Base-by-base conservation (phyloP, 805 yeast genomes). In the Clavispora asparagi region DNA sequence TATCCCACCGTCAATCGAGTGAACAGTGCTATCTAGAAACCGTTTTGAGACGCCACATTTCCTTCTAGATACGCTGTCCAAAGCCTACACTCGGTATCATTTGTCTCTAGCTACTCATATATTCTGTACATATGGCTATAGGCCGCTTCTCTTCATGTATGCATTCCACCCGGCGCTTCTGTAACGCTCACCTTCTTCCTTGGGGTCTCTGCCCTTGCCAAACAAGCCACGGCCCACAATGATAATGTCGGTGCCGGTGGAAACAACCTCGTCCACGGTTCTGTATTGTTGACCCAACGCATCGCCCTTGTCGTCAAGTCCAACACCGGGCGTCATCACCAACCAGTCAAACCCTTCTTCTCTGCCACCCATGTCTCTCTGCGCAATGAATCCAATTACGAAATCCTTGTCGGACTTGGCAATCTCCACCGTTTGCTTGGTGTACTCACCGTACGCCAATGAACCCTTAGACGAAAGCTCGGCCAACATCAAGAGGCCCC, bases 191-290 rank as follows among this genome's bases (percentile, higher is more conserved):
- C 96, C 95, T 68, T 94, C 97, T 12, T 72, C 85, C 1, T 73
- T 74, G 7, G 97, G 96, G 62, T 92, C 95, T 69, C 98, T 83
- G 17, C 95, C 97, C 59, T 89, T 87, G 12, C 94, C 98, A 63
- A 87, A 90, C 46, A 94, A 74, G 0, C 99, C 99, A 68, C 99
- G 81, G 10, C 99, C 99, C n/a, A 94, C 99, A 63, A 94, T 94
- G 48, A 94, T 91, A 43, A 94, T 79, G 64, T 94, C 99, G 2
- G 95, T 78, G n/a, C 98, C 98, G 1, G 85, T 80, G 12, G 78
- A 61, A 11, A 92, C 74, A 23, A 90, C 99, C 49, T 86, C 88
- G 52, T 80, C 81, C 4, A 92, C 98, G 6, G 97, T 82, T 65
- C 99, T 79, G 67, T 94, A 94, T 68, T 94, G 98, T 67, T 94